Base-by-base conservation (phyloP, 164 flowering plant species). In the Piper longum region DNA sequence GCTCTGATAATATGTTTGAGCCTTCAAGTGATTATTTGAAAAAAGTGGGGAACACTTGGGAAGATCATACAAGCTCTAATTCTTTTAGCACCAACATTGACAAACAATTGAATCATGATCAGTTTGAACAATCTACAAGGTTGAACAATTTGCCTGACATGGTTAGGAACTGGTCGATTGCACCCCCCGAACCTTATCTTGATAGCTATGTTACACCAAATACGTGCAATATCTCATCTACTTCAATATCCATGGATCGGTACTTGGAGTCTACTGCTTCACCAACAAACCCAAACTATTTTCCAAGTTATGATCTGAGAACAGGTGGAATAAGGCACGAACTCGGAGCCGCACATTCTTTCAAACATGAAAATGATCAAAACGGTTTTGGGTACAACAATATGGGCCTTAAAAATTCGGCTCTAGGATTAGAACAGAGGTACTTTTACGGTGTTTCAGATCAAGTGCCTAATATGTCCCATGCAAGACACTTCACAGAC, bases 151-250 rank as follows among this genome's bases (percentile, higher is more conserved):
- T 76, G 16, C 70, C 84, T 8, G 77, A 79, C 60, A 54, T 78
- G 64, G 82, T 77, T 44, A 44, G 48, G 11, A 71, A 77, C 68
- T 82, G 84, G 89, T 82, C 86, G 2, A 82, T 82, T 70, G 85
- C 86, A 16, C 86, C 82, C 3, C 84, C 84, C 3, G 66, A 70
- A 62, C 77, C 81, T 3, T 73, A 82, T 16, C 44, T 61, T n/a
- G 39, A 70, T 51, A 61, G 57, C 44, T 80, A 72, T 1, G 62
- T 70, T 48, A 68, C 68, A 36, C 58, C 71, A 36, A 62, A 66
- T 43, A 12, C 74, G 40, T 54, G 72, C 62, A 66, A 68, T 41
- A 70, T 67, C 17, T 69, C 75, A n/a, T 41, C 74, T 54, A 66
- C 62, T 19, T 57, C 72, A 26, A 26, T 26, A 56, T 66, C 74